Percentiles rank a stretch among this genome's conserved stretches.
phyloP scores from a whole-genome alignment of 176 grass and related monocot species.

The Oryza meyeriana region DNA sequence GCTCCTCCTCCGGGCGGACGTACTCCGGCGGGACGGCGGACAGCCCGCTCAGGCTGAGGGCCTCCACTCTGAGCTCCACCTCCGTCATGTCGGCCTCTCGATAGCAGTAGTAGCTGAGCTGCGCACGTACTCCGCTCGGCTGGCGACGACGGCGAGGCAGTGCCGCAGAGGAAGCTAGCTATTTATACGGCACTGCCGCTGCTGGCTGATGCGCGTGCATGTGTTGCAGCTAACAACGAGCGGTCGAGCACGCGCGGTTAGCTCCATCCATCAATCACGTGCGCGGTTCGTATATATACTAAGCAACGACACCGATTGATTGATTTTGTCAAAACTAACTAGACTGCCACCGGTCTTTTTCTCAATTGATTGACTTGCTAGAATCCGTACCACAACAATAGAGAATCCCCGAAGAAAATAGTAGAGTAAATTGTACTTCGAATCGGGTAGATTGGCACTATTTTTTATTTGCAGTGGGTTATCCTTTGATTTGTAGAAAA shows the following conservation, averaged over 20 bases:
- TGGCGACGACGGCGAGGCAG: neutral
- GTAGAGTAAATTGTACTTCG: no score
- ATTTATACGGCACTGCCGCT: neutral
- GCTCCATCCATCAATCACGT: neutral
- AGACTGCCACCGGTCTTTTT: no score
- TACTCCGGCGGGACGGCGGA: slow-evolving; percentile 72
- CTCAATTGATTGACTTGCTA: no score
- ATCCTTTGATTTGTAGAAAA: no score
- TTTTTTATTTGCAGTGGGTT: no score
- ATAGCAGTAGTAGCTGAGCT: neutral
- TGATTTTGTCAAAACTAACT: no score
- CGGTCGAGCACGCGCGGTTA: neutral
- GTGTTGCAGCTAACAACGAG: neutral
- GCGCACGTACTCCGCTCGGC: neutral
- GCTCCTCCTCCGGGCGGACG: slow-evolving; percentile 65
- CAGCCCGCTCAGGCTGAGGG: slow-evolving; percentile 51
- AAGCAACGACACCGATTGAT: no score
- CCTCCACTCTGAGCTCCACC: slow-evolving; percentile 47
- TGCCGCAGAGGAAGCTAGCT: neutral
- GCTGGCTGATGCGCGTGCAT: neutral
- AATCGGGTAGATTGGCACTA: no score
- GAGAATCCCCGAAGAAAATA: no score
- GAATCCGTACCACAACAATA: no score
- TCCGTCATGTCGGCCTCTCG: neutral
- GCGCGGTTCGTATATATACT: neutral